These are phyloP conservation scores for Clitopilus hobsonii DNA, from an alignment of 768 basidiomycete genomes.

Conservation along the genomic window DNA sequence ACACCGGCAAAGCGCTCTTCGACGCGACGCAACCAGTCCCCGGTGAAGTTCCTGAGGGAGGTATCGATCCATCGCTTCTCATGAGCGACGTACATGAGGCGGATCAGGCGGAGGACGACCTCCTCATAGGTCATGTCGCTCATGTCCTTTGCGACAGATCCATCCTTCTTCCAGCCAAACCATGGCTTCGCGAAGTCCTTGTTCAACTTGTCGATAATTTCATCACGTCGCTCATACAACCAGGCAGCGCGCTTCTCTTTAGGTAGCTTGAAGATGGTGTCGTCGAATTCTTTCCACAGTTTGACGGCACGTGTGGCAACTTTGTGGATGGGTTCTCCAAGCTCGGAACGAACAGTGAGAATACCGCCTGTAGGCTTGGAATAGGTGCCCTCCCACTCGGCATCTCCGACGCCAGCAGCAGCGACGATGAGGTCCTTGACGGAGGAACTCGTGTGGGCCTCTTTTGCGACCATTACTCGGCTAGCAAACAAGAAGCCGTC, in stretches of 20 bases:
- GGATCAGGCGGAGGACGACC: slow-evolving; percentile 83
- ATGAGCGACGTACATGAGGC: slow-evolving; percentile 91
- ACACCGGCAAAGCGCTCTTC: slow-evolving; percentile 95
- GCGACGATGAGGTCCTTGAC: slow-evolving; percentile 98
- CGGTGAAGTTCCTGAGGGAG: slow-evolving; percentile 87
- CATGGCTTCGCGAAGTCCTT: slow-evolving; percentile 93
- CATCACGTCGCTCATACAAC: slow-evolving; percentile 82
- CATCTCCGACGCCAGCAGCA: slow-evolving; percentile 87
- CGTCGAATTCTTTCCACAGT: slow-evolving; percentile 98
- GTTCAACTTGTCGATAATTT: slow-evolving; percentile 90
- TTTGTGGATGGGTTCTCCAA: slow-evolving; percentile 99
- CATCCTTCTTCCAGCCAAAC: slow-evolving; percentile 98
- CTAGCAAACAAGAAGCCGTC: slow-evolving; percentile 96
- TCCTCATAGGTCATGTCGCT: slow-evolving; percentile 99
- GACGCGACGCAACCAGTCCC: slow-evolving; percentile 94
- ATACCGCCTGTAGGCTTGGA: slow-evolving; percentile 92
- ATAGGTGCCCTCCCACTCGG: slow-evolving; percentile 93
- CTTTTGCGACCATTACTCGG: slow-evolving; percentile 98
- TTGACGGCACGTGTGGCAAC: slow-evolving; percentile 96
- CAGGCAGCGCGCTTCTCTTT: slow-evolving; percentile 93
- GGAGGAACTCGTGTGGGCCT: slow-evolving; percentile 89
- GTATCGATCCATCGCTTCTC: slow-evolving; percentile 92
- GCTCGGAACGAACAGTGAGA: slow-evolving; percentile 93
- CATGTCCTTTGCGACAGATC: slow-evolving; percentile 75
- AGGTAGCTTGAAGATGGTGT: slow-evolving; percentile 90